Evolutionary conservation across 306 rosid genomes (phyloP), one percentile per base, ranked within the genome.

Genomic region (Lotus japonicus): DNA sequence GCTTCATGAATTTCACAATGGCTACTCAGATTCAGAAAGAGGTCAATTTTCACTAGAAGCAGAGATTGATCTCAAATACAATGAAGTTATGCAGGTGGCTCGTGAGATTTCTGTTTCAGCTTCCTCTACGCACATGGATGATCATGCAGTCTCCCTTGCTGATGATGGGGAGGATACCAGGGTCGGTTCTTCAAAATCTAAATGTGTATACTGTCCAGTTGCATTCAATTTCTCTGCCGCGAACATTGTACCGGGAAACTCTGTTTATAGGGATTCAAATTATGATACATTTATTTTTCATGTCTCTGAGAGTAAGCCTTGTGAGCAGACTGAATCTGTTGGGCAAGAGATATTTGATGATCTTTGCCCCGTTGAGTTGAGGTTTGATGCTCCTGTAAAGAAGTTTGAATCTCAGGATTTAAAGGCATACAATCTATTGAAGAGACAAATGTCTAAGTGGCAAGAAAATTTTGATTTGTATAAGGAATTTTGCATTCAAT

Each of bases 381-480:
- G 74, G 70, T 84, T 84, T 68, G 75, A 80, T 69, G 60, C 78
- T 80, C 82, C 75, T 15, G 51, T 12, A 28, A 42, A 56, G 71
- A 49, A 80, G 54, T 59, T 86, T 14, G 83, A 79, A 70, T 15
- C 71, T 41, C 58, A 61, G 9, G 82, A 70, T 67, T 73, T 71
- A 73, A 84, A 84, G 80, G 81, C 81, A 56, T 84, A 71, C 64
- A 72, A 52, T 64, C 35, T 79, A 58, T 58, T 81, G 62, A 86
- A 86, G 79, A 82, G 67, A 56, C 84, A 84, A 70, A 74, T 84
- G 78, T 76, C 82, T 38, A 85, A 78, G 64, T 89, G 89, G 92
- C 84, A 86, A 66, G 49, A 66, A 7, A 52, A 49, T 35, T 77
- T 80, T 61, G 76, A 71, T 78, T 44, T 64, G 6, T 83, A 80